Base-by-base conservation (phyloP, 2,329 filamentous ascomycete species). In the Verticillium tricorpus region DNA sequence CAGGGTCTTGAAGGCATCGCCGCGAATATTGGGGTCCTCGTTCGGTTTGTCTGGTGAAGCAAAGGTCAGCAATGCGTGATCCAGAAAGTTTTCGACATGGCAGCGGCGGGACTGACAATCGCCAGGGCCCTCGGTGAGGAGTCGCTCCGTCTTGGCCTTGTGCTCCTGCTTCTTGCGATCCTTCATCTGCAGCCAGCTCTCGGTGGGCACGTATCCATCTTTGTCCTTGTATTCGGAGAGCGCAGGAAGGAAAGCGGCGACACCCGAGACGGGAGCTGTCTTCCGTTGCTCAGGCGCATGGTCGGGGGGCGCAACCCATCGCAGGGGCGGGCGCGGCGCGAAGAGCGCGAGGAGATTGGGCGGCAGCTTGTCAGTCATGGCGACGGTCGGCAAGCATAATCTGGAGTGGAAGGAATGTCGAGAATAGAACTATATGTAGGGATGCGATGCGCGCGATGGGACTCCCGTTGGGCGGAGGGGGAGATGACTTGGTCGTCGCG, bases 361-460 rank as follows among this genome's bases (percentile, higher is more conserved):
- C 62, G 95, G 94, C 22, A 99, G 89, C 78, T 96, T 95, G 83
- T 97, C 94, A 58, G 95, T 98, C 95, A 98, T 99, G 7, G 32
- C 37, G 45, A 52, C 45, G 12, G 19, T 9, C 45, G 45, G n/a
- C 45, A 19, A 52, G 45, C 45, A 52, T 52, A 52, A 22, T 52
- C n/a, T 19, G 45, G 45, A 22, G 12, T 4, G 45, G 12, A 52
- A 52, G 2, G 45, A 52, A 52, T 22, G 45, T 52, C 45, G 19
- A 52, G 45, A 52, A 52, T 11, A 5, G 45, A 52, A 52, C 19
- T 22, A 52, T 22, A 8, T 19, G 19, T 12, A 52, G 19, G 45
- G 45, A 25, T 52, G 45, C 45, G 45, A 22, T 25, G 45, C 6
- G 19, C 45, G 19, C 45, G 45, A 52, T 52, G 12, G 19, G 19